These are phyloP conservation scores for Entomortierella chlamydospora DNA, from an alignment of 192 early-diverging fungal species.

Conservation along the genomic window DNA sequence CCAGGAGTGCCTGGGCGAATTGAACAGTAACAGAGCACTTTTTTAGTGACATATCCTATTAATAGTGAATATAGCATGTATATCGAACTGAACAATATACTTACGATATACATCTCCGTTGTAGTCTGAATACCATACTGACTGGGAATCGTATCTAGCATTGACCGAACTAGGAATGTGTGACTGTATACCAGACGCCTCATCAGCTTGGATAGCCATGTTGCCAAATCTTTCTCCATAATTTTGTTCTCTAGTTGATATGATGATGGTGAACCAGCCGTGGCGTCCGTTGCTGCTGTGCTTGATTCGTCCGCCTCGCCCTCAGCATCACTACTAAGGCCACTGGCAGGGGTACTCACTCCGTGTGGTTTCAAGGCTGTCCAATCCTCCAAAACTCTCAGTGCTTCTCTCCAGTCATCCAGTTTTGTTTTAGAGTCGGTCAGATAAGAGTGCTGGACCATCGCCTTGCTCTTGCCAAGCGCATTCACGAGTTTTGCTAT, in stretches of 20 bases:
- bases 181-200: constrained; percentile 34
- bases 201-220: constrained; percentile 20
- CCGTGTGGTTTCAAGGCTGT: background rate
- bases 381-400: constrained; percentile 31
- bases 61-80: no score
- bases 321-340: no score
- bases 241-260: background rate
- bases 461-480: constrained; percentile 28
- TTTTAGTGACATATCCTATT: no score
- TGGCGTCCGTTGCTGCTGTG: no score
- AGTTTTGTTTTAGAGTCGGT: background rate
- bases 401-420: constrained; percentile 30
- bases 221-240: constrained; percentile 14
- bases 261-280: background rate
- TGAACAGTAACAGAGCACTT: no score
- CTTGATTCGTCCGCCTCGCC: no score
- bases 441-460: constrained; percentile 11
- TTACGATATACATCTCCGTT: constrained; percentile 36
- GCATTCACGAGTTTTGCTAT: constrained; percentile 25
- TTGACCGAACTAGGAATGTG: constrained; percentile 33
- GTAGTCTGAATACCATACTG: constrained; percentile 32
- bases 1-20: constrained; percentile 8
- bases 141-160: constrained; percentile 19
- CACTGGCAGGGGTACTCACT: background rate
- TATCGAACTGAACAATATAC: background rate